phyloP scores from a whole-genome alignment of 345 rosid species.

The Excoecaria agallocha region DNA sequence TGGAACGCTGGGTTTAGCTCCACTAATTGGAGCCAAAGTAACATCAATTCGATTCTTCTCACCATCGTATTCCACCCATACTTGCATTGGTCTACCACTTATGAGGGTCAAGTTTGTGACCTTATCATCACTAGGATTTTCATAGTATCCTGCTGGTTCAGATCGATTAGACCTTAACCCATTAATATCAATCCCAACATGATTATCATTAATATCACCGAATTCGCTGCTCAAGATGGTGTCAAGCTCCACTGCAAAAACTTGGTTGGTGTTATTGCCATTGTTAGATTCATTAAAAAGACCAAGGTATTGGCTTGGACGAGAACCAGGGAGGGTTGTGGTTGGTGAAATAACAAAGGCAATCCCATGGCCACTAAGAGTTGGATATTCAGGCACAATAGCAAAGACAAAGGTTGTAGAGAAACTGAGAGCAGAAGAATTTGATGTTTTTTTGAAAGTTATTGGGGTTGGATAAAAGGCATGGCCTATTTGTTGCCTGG shows the following conservation, averaged over 20 bases:
- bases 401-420: conserved; percentile 80
- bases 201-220: not conserved
- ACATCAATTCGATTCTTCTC: not conserved
- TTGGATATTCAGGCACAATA: conserved; percentile 55
- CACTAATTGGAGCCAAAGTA: not conserved
- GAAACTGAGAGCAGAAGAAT: conserved; percentile 49
- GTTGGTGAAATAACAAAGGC: conserved; percentile 63
- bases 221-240: conserved; percentile 58
- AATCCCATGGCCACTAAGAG: conserved; percentile 80
- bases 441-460: conserved; percentile 44
- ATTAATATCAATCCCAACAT: conserved; percentile 2
- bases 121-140: conserved; percentile 34
- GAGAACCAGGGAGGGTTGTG: conserved; percentile 43
- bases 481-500: conserved; percentile 56
- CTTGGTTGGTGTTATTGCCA: conserved; percentile 49
- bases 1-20: not conserved
- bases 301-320: conserved; percentile 69
- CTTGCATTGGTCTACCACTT: conserved; percentile 33
- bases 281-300: conserved; percentile 49
- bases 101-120: conserved; percentile 38
- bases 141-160: conserved; percentile 9
- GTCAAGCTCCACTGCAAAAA: conserved; percentile 85
- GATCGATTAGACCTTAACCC: not conserved
- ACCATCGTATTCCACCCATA: conserved; percentile 4
- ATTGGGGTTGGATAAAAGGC: conserved; percentile 69